Base-by-base conservation (phyloP, 208 protist species). In the Trypanosoma theileri region DNA sequence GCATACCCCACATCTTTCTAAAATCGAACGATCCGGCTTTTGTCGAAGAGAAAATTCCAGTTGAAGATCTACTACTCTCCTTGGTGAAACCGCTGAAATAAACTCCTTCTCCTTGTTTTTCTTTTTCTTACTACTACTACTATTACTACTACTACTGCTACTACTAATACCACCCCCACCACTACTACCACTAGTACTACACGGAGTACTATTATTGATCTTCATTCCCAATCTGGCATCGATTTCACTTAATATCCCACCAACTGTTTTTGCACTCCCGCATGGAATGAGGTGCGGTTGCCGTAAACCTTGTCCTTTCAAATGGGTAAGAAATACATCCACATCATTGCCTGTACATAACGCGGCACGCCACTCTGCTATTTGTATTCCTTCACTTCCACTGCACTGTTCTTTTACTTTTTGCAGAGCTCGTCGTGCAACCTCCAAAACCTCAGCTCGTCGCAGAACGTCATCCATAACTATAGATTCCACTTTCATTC, bases 1-100 rank as follows among this genome's bases (percentile, higher is more conserved):
- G 60, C 89, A 91, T 40, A 90, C 71, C 62, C 89, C 86, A 58
- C 69, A 73, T 26, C 59, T 65, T 19, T 46, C 48, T 53, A 68
- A 44, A 57, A 0, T 41, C 1, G 19, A 24, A 16, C 40, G 24
- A 19, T 52, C 45, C 13, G 48, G 19, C 19, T 1, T 4, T n/a
- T 59, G 35, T 11, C 46, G 31, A 14, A 66, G 22, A 55, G 8
- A 2, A 4, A 67, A 21, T 44, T 17, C 16, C 1, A 73, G 19
- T 28, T 55, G 60, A 61, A 73, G 1, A 26, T 57, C 58, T 58
- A 31, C 26, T 14, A 21, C n/a, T 31, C 45, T 7, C 2, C 3
- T 56, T 6, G 28, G 1, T 35, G 28, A 35, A 8, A 1, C 6
- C 28, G 28, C 28, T 6, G 28, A 8, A 1, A 35, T 35, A 1